Conservation (phyloP, 192 early-diverging fungal species). For the Entophlyctis helioformis region DNA sequence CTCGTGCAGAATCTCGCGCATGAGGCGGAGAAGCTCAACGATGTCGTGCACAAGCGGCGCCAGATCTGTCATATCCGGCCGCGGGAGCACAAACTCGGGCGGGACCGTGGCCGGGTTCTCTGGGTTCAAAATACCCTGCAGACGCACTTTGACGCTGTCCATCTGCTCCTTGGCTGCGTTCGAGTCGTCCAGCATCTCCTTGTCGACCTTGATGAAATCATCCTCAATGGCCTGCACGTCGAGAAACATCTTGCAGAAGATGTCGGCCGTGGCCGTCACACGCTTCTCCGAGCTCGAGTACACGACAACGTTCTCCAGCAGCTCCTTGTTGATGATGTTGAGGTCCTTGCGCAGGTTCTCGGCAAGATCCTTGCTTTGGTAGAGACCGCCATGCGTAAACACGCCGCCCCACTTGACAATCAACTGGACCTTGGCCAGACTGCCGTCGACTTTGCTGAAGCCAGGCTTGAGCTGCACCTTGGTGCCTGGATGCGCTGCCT, state of each 20-base stretch:
- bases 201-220: constrained; percentile 56
- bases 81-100: constrained; percentile 8
- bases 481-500: constrained; percentile 71
- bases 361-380: constrained; percentile 84
- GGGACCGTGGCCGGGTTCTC: constrained; percentile 10
- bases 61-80: constrained; percentile 10
- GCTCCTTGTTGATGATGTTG: constrained; percentile 71
- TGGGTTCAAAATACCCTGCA: constrained; percentile 56
- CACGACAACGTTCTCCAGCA: constrained; percentile 78
- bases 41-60: constrained; percentile 46
- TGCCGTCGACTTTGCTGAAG: constrained; percentile 38
- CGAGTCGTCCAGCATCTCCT: constrained; percentile 90
- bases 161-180: constrained; percentile 91
- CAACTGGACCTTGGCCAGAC: constrained; percentile 64
- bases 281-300: constrained; percentile 79
- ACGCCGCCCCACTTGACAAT: constrained; percentile 91
- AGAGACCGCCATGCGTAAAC: constrained; percentile 86
- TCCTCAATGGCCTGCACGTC: constrained; percentile 42
- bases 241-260: constrained; percentile 57
- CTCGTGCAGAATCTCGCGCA: constrained; percentile 62
- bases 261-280: constrained; percentile 69
- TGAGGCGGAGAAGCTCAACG: constrained; percentile 49
- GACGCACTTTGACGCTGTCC: constrained; percentile 69
- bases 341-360: constrained; percentile 88
- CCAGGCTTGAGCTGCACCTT: constrained; percentile 86